A percentile compares a stretch with the other conserved stretches of the same genome.
Evolutionary conservation across 1,284 basidiomycete species (phyloP).

Genomic region (Pseudozyma thailandica): DNA sequence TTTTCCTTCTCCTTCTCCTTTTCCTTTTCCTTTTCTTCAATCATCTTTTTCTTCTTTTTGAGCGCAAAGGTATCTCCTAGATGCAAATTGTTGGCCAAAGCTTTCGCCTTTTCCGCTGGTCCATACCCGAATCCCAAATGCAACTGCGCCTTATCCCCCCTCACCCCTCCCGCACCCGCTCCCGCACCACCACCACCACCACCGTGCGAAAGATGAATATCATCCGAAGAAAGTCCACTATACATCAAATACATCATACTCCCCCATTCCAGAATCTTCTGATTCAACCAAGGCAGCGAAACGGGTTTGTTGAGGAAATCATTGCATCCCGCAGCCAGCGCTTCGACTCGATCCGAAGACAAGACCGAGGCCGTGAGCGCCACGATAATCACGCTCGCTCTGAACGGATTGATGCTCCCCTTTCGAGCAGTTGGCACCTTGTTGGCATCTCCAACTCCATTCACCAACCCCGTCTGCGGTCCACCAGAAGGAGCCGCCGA

Average conservation of each 20-base stretch:
- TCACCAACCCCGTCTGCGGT: background rate
- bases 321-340: conserved; percentile 96
- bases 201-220: conserved; percentile 1
- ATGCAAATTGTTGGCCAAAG: conserved; percentile 51
- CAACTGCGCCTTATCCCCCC: conserved; percentile 32
- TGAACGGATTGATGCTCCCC: conserved; percentile 72
- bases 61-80: conserved; percentile 23
- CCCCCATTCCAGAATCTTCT: conserved; percentile 98
- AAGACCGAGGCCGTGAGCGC: conserved; percentile 93
- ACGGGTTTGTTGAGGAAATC: conserved; percentile 99
- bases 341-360: conserved; percentile 91
- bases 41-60: conserved; percentile 44
- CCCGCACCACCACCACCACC: background rate
- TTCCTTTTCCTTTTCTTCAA: conserved; percentile 9
- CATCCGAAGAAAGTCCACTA: conserved; percentile 45
- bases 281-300: conserved; percentile 92
- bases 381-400: conserved; percentile 97
- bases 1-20: background rate
- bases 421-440: background rate
- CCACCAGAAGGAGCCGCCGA: conserved; percentile 11
- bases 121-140: conserved; percentile 47
- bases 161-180: background rate
- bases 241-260: conserved; percentile 69
- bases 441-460: conserved; percentile 12
- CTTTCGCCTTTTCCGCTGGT: conserved; percentile 46